Evolutionary conservation across 2,329 filamentous ascomycete species (phyloP).

Genomic region (Aspergillus unguis): DNA sequence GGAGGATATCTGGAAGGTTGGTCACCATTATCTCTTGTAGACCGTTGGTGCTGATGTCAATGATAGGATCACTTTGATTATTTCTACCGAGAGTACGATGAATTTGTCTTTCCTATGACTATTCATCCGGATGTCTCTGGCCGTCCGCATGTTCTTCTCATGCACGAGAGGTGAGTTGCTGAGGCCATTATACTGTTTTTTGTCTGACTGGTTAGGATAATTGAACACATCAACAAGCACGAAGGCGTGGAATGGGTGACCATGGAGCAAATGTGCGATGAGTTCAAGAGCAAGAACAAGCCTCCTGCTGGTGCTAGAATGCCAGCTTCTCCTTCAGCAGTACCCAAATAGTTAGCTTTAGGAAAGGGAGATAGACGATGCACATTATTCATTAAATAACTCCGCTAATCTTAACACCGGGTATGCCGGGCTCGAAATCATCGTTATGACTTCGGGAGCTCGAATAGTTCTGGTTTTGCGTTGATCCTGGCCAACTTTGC

Average conservation of each 20-base stretch:
- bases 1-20: slow-evolving; percentile 55
- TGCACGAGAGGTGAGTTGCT: slow-evolving; percentile 64
- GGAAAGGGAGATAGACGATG: background rate
- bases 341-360: slow-evolving; percentile 3
- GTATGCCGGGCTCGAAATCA: slow-evolving; percentile 22
- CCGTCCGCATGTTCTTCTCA: slow-evolving; percentile 66
- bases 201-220: slow-evolving; percentile 42
- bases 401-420: slow-evolving; percentile 12
- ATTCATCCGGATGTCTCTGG: slow-evolving; percentile 73
- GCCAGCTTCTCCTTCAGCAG: slow-evolving; percentile 19
- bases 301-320: slow-evolving; percentile 25
- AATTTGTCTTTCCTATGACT: slow-evolving; percentile 74
- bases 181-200: background rate
- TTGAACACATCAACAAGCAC: slow-evolving; percentile 65
- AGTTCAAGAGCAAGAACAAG: slow-evolving; percentile 57
- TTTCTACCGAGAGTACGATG: slow-evolving; percentile 72
- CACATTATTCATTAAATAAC: background rate
- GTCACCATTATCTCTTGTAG: background rate
- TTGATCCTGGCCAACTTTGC: slow-evolving; percentile 90
- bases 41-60: slow-evolving; percentile 51
- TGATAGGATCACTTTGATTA: slow-evolving; percentile 60
- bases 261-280: slow-evolving; percentile 68
- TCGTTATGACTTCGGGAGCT: slow-evolving; percentile 36
- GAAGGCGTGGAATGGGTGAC: slow-evolving; percentile 49
- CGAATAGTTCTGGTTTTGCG: slow-evolving; percentile 86